Conservation (phyloP, 2,329 filamentous ascomycete genomes). For the Sarocladium brachiariae region DNA sequence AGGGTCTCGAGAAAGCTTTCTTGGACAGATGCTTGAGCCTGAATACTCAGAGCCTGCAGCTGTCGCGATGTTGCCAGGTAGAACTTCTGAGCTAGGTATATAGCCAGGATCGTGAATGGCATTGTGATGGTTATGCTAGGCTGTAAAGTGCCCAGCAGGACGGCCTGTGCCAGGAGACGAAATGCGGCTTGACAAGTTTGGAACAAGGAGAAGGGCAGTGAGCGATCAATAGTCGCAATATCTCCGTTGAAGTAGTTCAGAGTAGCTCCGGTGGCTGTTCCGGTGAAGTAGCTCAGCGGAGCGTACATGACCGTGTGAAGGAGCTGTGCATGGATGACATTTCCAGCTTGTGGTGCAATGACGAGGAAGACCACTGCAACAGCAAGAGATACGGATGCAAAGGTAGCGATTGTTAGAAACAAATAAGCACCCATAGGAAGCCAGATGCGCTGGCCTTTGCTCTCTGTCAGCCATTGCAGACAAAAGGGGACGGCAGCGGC, state of each 20-base stretch:
- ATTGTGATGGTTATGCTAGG: background rate
- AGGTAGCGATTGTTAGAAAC: constrained; percentile 9
- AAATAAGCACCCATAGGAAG: background rate
- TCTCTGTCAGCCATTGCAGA: constrained; percentile 33
- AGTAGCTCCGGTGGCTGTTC: constrained; percentile 11
- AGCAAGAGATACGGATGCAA: constrained; percentile 8
- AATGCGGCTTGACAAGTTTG: background rate
- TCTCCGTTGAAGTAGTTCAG: constrained; percentile 14
- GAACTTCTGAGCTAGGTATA: constrained; percentile 31
- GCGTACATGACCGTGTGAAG: constrained; percentile 13
- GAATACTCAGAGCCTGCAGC: constrained; percentile 15
- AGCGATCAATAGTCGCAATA: constrained; percentile 12
- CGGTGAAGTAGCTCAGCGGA: constrained; percentile 12
- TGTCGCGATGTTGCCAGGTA: constrained; percentile 35
- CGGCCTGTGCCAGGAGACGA: background rate
- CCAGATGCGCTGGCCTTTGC: too few species aligned
- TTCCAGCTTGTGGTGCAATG: constrained; percentile 1
- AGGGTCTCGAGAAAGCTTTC: constrained; percentile 10
- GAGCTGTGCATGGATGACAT: constrained; percentile 10
- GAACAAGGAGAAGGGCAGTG: constrained; percentile 7
- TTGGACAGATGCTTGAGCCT: background rate
- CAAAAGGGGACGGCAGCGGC: constrained; percentile 33
- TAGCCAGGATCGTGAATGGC: background rate
- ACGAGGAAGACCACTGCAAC: constrained; percentile 8
- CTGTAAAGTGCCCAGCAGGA: background rate